phyloP scores from a whole-genome alignment of 2,329 filamentous ascomycete species.

The Remersonia thermophila region DNA sequence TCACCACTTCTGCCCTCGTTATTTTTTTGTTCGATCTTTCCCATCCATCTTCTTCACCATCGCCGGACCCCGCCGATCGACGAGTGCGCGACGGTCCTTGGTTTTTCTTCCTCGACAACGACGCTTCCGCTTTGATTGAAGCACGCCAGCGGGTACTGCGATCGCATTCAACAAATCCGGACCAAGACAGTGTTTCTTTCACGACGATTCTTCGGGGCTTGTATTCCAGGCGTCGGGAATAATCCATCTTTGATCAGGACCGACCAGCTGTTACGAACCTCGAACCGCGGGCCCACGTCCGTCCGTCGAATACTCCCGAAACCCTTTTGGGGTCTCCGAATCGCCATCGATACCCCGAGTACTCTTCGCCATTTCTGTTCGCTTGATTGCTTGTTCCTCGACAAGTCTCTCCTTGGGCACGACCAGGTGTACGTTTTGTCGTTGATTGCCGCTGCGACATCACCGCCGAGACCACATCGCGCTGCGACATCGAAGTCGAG shows the following conservation, averaged over 20 bases:
- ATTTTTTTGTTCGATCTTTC: slow-evolving; percentile 8
- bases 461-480: not conserved
- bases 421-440: too few relatives aligned
- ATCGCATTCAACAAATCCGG: slow-evolving; percentile 4
- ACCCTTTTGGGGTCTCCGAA: too few relatives aligned
- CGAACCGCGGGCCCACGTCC: too few relatives aligned
- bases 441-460: too few relatives aligned
- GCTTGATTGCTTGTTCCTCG: too few relatives aligned
- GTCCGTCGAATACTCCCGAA: too few relatives aligned
- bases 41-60: slow-evolving; percentile 8
- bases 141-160: slow-evolving; percentile 17
- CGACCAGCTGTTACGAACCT: too few relatives aligned
- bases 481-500: slow-evolving; percentile 1
- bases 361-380: too few relatives aligned
- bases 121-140: slow-evolving; percentile 11
- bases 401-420: too few relatives aligned
- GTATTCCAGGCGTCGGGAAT: too few relatives aligned
- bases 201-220: slow-evolving; percentile 2
- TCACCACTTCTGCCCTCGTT: slow-evolving; percentile 11
- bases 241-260: too few relatives aligned
- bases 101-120: slow-evolving; percentile 8
- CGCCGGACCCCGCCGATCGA: slow-evolving; percentile 6
- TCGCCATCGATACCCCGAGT: too few relatives aligned
- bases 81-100: slow-evolving; percentile 4
- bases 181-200: not conserved